Base-by-base conservation (phyloP, 768 basidiomycete species). In the Suillus tomentosus region DNA sequence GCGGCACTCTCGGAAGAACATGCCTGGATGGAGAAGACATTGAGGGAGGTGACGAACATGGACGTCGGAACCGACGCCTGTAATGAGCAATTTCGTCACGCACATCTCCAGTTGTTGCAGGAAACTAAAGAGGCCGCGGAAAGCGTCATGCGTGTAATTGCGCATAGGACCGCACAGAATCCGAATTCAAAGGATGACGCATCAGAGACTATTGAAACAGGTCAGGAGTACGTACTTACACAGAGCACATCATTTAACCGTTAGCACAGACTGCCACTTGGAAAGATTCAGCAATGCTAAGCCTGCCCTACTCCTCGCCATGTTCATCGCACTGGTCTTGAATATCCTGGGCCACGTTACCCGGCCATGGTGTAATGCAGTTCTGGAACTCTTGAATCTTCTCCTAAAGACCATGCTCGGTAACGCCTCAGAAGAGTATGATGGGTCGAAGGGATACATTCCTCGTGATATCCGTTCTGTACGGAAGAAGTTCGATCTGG, bases 21-120 rank as follows among this genome's bases (percentile, higher is more conserved):
- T 47, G n/a, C 47, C n/a, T 47, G 47, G 47, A 22, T 47, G 47
- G 47, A 47, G 47, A 47, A 47, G n/a, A 22, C 47, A 47, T 47
- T 47, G 47, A 22, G 3, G 47, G 47, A 47, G 11, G 47, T 47
- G 5, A 47, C 1, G 2, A 47, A 3, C n/a, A 47, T 22, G 47
- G 13, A 47, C 5, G 1, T 47, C 4, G 11, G 47, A 47, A 47
- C 47, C 5, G 4, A 47, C 2, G 6, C n/a, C n/a, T 47, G n/a
- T 47, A 47, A 47, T 47, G 47, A 22, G n/a, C 47, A 47, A 47
- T 47, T 47, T 22, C 2, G 4, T n/a, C 3, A 4, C 2, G 11
- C 47, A 47, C 47, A 47, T n/a, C 10, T 47, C 47, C 11, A 4
- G n/a, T 22, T 47, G n/a, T 47, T 47, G 13, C n/a, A 47, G n/a